Conservation (phyloP, 148 eudicot genomes). For the Chenopodium suecicum region DNA sequence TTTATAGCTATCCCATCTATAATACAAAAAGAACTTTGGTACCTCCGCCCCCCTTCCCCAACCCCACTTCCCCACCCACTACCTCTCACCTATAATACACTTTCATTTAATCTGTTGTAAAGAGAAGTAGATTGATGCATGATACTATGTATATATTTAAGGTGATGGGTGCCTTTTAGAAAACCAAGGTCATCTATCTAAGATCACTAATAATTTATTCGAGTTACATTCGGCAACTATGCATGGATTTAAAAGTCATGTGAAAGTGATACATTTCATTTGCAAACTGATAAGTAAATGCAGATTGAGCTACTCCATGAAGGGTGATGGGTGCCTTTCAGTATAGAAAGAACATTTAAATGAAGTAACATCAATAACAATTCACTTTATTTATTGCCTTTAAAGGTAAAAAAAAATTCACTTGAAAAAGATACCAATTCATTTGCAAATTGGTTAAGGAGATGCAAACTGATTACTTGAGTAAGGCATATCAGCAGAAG, state of each 20-base stretch:
- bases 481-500: not conserved
- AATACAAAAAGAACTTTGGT: not conserved
- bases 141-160: not conserved
- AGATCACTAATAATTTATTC: not conserved
- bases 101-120: not conserved
- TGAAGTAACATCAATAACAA: not conserved
- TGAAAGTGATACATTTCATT: not conserved
- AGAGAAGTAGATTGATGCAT: not conserved
- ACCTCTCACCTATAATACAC: not conserved
- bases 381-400: not conserved
- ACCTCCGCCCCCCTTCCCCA: too few species aligned
- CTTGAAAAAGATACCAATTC: not conserved
- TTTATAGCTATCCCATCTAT: not conserved
- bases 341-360: not conserved
- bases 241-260: not conserved
- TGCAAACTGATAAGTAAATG: not conserved
- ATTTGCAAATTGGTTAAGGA: too few species aligned
- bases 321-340: not conserved
- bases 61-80: too few species aligned
- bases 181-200: not conserved
- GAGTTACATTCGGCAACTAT: not conserved
- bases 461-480: not conserved
- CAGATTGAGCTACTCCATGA: not conserved
- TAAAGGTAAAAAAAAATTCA: not conserved
- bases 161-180: not conserved